phyloP scores from a whole-genome alignment of 257 asterid species.

The Cynanchum wilfordii region DNA sequence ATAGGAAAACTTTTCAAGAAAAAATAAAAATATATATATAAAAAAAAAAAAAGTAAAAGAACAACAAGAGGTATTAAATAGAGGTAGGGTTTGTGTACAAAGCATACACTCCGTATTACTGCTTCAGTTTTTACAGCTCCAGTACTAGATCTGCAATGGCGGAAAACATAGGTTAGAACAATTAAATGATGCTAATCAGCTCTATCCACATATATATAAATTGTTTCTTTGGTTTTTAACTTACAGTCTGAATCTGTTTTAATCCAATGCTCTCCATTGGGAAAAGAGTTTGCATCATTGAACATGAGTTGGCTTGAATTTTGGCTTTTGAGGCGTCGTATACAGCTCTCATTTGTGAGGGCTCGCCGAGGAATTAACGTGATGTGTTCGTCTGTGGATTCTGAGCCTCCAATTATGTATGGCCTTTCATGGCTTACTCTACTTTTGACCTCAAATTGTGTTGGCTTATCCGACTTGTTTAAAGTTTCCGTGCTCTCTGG shows the following conservation, averaged over 20 bases:
- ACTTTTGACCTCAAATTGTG: conserved; percentile 39
- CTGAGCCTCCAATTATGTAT: conserved; percentile 28
- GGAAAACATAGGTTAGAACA: conserved; percentile 17
- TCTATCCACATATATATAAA: background rate
- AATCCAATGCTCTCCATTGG: conserved; percentile 72
- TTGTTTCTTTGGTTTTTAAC: conserved; percentile 19
- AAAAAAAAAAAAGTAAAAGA: background rate
- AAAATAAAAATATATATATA: too few relatives aligned
- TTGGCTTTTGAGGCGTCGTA: conserved; percentile 43
- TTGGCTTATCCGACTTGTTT: conserved; percentile 31
- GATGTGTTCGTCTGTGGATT: conserved; percentile 56
- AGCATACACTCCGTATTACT: conserved; percentile 4
- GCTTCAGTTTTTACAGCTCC: conserved; percentile 52
- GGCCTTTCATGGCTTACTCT: conserved; percentile 22
- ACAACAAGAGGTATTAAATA: background rate
- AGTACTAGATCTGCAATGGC: conserved; percentile 71
- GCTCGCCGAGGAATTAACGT: conserved; percentile 52
- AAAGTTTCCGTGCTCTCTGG: conserved; percentile 57
- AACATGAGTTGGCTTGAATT: conserved; percentile 29
- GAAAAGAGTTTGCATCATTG: conserved; percentile 30
- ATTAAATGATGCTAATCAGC: background rate
- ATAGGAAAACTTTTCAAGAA: conserved; percentile 6
- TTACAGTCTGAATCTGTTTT: conserved; percentile 92
- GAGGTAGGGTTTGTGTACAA: background rate
- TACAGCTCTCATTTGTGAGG: conserved; percentile 38